phyloP scores from a whole-genome alignment of 2,329 filamentous ascomycete genomes.

The Aspergillus costaricaensis region DNA sequence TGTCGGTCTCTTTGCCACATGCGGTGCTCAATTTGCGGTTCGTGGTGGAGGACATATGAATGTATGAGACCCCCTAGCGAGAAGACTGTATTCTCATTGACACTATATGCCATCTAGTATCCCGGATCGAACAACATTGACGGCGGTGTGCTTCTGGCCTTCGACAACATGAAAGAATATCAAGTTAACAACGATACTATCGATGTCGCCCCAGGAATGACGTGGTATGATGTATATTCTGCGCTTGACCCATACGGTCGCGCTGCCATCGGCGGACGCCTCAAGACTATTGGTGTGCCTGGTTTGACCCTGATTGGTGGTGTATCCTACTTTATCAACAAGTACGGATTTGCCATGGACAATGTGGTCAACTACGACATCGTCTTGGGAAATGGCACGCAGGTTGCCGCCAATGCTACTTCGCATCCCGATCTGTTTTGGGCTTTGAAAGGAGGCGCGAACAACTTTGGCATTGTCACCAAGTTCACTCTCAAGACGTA shows the following conservation, averaged over 20 bases:
- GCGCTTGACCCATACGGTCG: constrained; percentile 29
- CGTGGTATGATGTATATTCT: constrained; percentile 34
- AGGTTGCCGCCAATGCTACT: background rate
- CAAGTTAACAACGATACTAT: constrained; percentile 27
- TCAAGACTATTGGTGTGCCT: constrained; percentile 38
- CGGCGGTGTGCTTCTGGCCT: constrained; percentile 33
- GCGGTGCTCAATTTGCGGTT: constrained; percentile 52
- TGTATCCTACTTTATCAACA: background rate
- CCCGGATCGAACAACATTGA: constrained; percentile 35
- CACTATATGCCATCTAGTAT: constrained; percentile 15
- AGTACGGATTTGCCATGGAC: constrained; percentile 5
- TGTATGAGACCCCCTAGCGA: constrained; percentile 6
- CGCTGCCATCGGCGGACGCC: constrained; percentile 34
- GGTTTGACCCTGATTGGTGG: constrained; percentile 35
- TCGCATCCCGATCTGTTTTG: background rate
- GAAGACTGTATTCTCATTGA: too few relatives aligned
- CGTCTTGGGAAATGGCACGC: constrained; percentile 1
- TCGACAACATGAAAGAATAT: constrained; percentile 25
- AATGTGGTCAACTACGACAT: constrained; percentile 6
- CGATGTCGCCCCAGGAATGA: constrained; percentile 29
- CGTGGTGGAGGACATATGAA: constrained; percentile 57
- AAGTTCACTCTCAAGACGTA: constrained; percentile 23
- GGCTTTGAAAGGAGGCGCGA: background rate
- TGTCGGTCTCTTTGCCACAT: constrained; percentile 23
- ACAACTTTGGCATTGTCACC: constrained; percentile 5